Evolutionary conservation across 1,284 basidiomycete genomes (phyloP).

Genomic region (Rhodotorula sp.): DNA sequence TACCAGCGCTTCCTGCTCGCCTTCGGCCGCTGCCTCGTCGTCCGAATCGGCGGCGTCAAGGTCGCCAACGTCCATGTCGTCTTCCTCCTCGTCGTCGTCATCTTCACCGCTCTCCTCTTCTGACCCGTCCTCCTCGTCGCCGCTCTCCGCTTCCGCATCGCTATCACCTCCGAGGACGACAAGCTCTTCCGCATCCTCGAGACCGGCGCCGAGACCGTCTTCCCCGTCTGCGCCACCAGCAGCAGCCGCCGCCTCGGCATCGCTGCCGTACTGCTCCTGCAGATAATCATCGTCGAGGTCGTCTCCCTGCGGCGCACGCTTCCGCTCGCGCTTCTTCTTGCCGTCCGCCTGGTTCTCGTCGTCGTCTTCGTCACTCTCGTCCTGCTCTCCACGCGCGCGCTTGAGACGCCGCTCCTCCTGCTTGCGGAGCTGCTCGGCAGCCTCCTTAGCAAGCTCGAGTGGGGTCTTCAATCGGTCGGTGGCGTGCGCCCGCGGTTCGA

Average conservation of each 20-base stretch:
- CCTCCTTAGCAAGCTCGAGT: slow-evolving; percentile 85
- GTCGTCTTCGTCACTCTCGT: slow-evolving; percentile 45
- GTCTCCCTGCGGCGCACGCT: slow-evolving; percentile 59
- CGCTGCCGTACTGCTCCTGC: slow-evolving; percentile 45
- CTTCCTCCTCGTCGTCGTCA: slow-evolving; percentile 40
- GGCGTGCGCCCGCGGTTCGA: slow-evolving; percentile 88
- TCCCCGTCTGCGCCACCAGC: slow-evolving; percentile 26
- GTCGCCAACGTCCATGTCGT: slow-evolving; percentile 45
- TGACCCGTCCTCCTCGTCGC: slow-evolving; percentile 44
- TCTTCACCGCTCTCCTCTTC: slow-evolving; percentile 43
- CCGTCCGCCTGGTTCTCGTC: slow-evolving; percentile 56
- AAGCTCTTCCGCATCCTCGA: slow-evolving; percentile 9
- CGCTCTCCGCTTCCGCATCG: slow-evolving; percentile 40
- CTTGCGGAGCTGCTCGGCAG: slow-evolving; percentile 79
- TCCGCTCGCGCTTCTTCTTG: slow-evolving; percentile 53
- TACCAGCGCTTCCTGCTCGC: slow-evolving; percentile 43
- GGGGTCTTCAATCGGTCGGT: slow-evolving; percentile 96
- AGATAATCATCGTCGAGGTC: slow-evolving; percentile 90
- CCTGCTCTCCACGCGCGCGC: slow-evolving; percentile 80
- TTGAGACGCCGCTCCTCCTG: slow-evolving; percentile 75
- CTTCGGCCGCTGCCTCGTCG: slow-evolving; percentile 42
- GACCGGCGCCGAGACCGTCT: slow-evolving; percentile 15
- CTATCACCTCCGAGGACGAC: slow-evolving; percentile 36
- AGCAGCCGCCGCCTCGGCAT: slow-evolving; percentile 37
- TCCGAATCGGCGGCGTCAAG: slow-evolving; percentile 49